Base-by-base conservation (phyloP, 441 rosid species). In the Flueggea neowawraea region DNA sequence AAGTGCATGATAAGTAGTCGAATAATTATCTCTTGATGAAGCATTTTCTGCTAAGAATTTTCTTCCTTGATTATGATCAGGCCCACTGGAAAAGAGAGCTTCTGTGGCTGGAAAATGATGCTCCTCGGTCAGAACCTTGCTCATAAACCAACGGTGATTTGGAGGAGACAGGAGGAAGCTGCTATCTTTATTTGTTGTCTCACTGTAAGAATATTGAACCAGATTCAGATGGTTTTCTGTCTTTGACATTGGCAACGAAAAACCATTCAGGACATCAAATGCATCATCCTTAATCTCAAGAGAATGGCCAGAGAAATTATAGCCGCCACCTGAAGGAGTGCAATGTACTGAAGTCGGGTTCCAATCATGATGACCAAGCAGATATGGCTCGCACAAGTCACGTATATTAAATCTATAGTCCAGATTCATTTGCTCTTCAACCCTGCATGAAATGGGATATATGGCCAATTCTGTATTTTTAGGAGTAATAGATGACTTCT, bases 391-490 rank as follows among this genome's bases (percentile, higher is more conserved):
- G 72, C 54, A 32, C 57, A 75, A 65, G 54, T 57, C 57, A 53
- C 33, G 63, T 6, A 73, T 57, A 76, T 60, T 74, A 60, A 58
- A 66, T 53, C 76, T 69, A 63, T 63, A 58, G 69, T 55, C 66
- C 33, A 55, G 58, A 56, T 55, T 55, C 61, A 45, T 22, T 22
- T 22, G 63, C 16, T 62, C 68, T 55, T 75, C 32, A 71, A 80
- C 67, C 57, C 61, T 65, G 52, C 41, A 44, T 51, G 69, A 52
- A 50, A 60, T 53, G 32, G 82, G 83, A 67, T 65, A 64, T 3
- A 61, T 49, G 63, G 57, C 77, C 65, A 77, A 69, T 63, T 75
- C 73, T 58, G 62, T 62, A 67, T 51, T 32, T 47, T 60, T 72
- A 71, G 69, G 62, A 16, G 32, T 68, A n/a, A 61, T 41, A 56